Base-by-base conservation (phyloP, 768 basidiomycete species). In the Collybiopsis confluens region DNA sequence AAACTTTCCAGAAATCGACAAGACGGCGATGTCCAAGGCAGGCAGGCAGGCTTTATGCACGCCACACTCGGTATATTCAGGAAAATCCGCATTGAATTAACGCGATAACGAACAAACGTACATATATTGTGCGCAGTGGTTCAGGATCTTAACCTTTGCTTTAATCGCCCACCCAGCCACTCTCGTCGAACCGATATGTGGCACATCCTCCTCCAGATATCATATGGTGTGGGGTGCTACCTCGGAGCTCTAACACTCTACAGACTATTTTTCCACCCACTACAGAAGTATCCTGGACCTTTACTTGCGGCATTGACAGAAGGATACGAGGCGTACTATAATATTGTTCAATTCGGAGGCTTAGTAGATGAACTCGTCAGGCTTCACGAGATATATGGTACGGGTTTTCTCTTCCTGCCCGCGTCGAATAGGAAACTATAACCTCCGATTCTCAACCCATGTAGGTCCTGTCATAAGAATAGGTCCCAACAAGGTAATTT, bases 261-360 rank as follows among this genome's bases (percentile, higher is more conserved):
- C 24, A 56, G 64, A n/a, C 55, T 67, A 6, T 64, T 56, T 40
- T 64, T 63, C 16, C 68, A 70, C 50, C 68, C 68, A 11, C 54
- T 69, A 18, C 45, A 61, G 8, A 49, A 52, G n/a, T 65, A 64
- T 52, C 69, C 70, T 18, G 70, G 70, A 3, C 68, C 68, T 13
- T 53, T 33, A 21, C 46, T 69, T 2, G 70, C 69, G 2, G 68
- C 68, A 4, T 21, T 61, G 3, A 65, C 65, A 10, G 51, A 56
- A 36, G 61, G 57, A 13, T 70, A 70, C 49, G 45, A 55, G 16
- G 57, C 59, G 1, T 71, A 68, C 56, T 69, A 65, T 51, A 65
- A 65, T 45, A 52, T 68, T 2, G 47, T 63, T 40, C 58, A 43
- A 42, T 61, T 62, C 23, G 70, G 68, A 2, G 61, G 58, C 24